These are phyloP conservation scores for Luffa aegyptiaca DNA, from an alignment of 306 rosid species.

Conservation along the genomic window DNA sequence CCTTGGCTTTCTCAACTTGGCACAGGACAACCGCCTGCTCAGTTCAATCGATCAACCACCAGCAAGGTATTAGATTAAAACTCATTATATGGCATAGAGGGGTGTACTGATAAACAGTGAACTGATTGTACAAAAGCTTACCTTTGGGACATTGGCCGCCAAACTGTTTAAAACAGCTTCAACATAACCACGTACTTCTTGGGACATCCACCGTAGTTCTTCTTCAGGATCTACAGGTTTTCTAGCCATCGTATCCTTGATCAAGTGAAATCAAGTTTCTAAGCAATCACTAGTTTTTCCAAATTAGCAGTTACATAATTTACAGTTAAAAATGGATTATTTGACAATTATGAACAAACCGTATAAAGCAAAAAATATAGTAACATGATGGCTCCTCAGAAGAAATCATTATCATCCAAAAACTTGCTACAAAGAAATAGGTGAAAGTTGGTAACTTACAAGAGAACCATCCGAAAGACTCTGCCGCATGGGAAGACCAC, in stretches of 20 bases:
- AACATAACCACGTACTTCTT: slow-evolving; percentile 96
- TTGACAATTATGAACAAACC: neutral
- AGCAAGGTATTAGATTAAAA: slow-evolving; percentile 14
- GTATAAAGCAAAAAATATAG: neutral
- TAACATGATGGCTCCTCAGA: neutral
- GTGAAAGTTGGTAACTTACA: slow-evolving; percentile 39
- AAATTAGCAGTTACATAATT: neutral
- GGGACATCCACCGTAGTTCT: slow-evolving; percentile 98
- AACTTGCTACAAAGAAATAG: neutral
- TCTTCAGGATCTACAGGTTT: slow-evolving; percentile 98
- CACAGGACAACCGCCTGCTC: slow-evolving; percentile 95
- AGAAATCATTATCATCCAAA: neutral
- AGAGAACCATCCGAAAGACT: slow-evolving; percentile 93
- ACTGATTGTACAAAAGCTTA: slow-evolving; percentile 16
- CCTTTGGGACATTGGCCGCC: slow-evolving; percentile 97
- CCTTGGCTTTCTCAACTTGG: slow-evolving; percentile 98
- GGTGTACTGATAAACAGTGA: neutral
- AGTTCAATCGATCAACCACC: slow-evolving; percentile 35
- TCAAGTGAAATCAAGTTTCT: neutral
- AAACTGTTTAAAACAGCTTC: slow-evolving; percentile 98
- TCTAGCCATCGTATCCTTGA: slow-evolving; percentile 80
- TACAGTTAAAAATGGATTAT: neutral
- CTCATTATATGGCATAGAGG: neutral
- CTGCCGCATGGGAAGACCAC: slow-evolving; percentile 59
- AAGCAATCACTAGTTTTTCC: neutral